These are phyloP conservation scores for Barnettozyma sucrosica DNA, from an alignment of 805 yeast genomes.

Conservation along the genomic window DNA sequence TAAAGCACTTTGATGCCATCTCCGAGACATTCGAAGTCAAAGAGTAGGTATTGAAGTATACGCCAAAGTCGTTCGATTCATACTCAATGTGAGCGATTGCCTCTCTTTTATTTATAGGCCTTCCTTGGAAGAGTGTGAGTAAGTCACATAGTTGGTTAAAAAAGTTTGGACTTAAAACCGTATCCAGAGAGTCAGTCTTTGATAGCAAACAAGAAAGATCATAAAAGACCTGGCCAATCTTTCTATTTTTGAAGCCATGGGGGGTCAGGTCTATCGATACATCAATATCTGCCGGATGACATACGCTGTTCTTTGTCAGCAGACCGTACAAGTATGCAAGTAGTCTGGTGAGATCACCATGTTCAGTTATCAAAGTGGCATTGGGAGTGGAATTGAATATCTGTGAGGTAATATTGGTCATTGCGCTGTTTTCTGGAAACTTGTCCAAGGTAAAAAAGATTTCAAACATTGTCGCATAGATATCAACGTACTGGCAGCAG, in stretches of 20 bases:
- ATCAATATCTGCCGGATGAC: slow-evolving; percentile 38
- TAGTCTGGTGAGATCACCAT: slow-evolving; percentile 59
- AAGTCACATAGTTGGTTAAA: slow-evolving; percentile 60
- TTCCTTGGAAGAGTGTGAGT: slow-evolving; percentile 66
- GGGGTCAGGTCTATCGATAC: slow-evolving; percentile 16
- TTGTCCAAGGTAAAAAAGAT: slow-evolving; percentile 63
- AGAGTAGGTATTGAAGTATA: slow-evolving; percentile 38
- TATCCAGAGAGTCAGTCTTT: slow-evolving; percentile 52
- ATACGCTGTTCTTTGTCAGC: slow-evolving; percentile 48
- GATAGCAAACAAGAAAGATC: slow-evolving; percentile 76
- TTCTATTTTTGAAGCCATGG: slow-evolving; percentile 50
- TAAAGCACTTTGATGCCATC: slow-evolving; percentile 42
- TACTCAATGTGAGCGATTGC: slow-evolving; percentile 80
- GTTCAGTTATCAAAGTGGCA: slow-evolving; percentile 55
- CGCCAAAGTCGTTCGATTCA: slow-evolving; percentile 66
- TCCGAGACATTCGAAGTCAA: slow-evolving; percentile 61
- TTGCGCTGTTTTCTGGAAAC: slow-evolving; percentile 74
- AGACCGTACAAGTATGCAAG: slow-evolving; percentile 59
- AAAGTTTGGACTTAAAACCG: slow-evolving; percentile 39
- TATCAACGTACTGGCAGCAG: slow-evolving; percentile 75
- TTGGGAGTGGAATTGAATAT: slow-evolving; percentile 73
- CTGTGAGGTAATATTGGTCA: slow-evolving; percentile 70
- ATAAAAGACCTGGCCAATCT: slow-evolving; percentile 72
- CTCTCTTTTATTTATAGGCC: slow-evolving; percentile 70
- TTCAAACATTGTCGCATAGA: slow-evolving; percentile 71